Percentiles rank a stretch among this genome's conserved stretches.
Conservation (phyloP, 2,329 filamentous ascomycete species). For the Raffaelea ambrosiae region DNA sequence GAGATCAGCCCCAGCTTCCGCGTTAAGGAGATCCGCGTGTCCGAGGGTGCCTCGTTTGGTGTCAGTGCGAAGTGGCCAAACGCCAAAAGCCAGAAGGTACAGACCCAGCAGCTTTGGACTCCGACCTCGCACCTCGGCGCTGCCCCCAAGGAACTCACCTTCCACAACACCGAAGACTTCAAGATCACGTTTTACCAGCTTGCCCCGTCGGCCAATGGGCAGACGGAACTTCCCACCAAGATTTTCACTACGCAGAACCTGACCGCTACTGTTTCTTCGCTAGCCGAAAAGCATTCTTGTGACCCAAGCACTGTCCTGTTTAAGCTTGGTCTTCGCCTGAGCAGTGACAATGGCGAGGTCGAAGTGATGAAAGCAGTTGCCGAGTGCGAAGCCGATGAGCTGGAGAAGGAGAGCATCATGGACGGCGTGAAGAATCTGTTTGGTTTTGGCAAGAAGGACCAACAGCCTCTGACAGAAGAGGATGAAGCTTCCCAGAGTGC, state of each 20-base stretch:
- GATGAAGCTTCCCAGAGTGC: conserved; percentile 23
- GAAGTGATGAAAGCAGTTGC: conserved; percentile 68
- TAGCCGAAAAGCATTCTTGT: conserved; percentile 75
- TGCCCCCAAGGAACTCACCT: conserved; percentile 72
- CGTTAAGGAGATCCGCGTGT: conserved; percentile 88
- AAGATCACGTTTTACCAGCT: conserved; percentile 72
- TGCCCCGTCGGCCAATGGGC: conserved; percentile 36
- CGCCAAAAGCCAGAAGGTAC: conserved; percentile 55
- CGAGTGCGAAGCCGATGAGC: conserved; percentile 72
- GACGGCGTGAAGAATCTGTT: conserved; percentile 95
- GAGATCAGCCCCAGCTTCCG: conserved; percentile 90
- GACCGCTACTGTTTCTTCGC: conserved; percentile 68
- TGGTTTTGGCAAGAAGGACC: conserved; percentile 77
- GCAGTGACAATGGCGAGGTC: conserved; percentile 66
- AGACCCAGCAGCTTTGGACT: conserved; percentile 77
- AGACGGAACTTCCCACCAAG: conserved; percentile 41
- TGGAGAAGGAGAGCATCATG: conserved; percentile 70
- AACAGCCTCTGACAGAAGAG: conserved; percentile 51
- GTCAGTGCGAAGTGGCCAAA: conserved; percentile 67
- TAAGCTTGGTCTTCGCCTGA: conserved; percentile 68
- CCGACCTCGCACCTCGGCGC: conserved; percentile 66
- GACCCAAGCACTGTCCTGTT: conserved; percentile 68
- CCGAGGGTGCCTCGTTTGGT: conserved; percentile 67
- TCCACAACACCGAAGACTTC: conserved; percentile 78
- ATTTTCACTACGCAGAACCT: conserved; percentile 73